Base-by-base conservation (phyloP, 805 yeast genomes). In the Starmerella riodocensis region DNA sequence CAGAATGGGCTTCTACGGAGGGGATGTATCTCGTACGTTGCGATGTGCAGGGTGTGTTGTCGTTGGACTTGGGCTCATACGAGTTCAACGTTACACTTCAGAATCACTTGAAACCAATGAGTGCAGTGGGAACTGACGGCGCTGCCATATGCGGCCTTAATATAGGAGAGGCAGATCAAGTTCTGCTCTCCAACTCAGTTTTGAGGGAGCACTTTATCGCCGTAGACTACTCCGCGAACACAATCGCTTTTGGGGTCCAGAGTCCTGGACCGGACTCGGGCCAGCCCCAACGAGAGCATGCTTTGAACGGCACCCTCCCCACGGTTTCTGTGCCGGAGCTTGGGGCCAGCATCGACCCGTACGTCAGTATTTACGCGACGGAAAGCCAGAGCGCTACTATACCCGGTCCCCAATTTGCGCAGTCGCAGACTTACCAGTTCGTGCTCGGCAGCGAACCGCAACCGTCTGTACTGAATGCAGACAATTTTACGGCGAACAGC, bases 151-250 rank as follows among this genome's bases (percentile, higher is more conserved):
- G 50, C 35, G 20, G 19, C 11, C 33, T 46, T 20, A 18, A 35
- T n/a, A 38, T 46, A 11, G 41, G 20, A 11, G 35, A 31, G 4
- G 27, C 43, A 3, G 29, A 37, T 14, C 28, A 29, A 12, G 19
- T 44, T 13, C 28, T 24, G 19, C 33, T 46, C 4, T 27, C 50
- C 8, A 46, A 46, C 34, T 13, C 11, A 20, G 36, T 40, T 1
- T 25, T 45, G 30, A 22, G 18, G 22, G 27, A 41, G 16, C 45
- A 38, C 29, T 46, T 28, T 18, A n/a, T 45, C 1, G 39, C 35
- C 6, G 46, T 45, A 2, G 42, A 46, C 36, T 46, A 45, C 31
- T 40, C 17, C 22, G 21, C 26, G 13, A 17, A 30, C 16, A 23
- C 27, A 23, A 28, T 46, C 19, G 20, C 37, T n/a, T 41, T 46